Conservation (phyloP, 2,329 filamentous ascomycete genomes). For the Cryphonectria carpinicola region DNA sequence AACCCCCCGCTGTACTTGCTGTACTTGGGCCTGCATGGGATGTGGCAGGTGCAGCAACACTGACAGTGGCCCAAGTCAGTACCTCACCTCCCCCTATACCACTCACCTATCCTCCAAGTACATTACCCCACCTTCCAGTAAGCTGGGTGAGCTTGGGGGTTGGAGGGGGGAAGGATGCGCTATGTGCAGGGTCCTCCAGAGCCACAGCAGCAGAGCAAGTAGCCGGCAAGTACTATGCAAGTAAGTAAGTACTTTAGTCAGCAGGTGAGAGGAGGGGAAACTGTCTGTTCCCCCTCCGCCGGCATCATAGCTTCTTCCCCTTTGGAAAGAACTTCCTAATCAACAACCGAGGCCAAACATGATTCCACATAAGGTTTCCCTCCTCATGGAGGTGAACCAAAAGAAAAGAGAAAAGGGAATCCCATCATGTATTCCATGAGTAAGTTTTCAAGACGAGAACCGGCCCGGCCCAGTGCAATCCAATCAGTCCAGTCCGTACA, state of each 20-base stretch:
- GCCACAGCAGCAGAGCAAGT: no score
- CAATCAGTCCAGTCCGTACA: background rate
- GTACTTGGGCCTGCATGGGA: no score
- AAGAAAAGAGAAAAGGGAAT: no score
- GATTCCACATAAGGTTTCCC: background rate
- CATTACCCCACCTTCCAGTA: background rate
- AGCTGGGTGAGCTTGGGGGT: background rate
- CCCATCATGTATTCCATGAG: background rate
- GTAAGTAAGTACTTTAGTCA: no score
- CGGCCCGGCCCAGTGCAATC: background rate
- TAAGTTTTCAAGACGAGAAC: background rate
- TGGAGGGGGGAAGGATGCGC: no score
- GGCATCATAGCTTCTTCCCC: no score
- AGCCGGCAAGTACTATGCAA: no score
- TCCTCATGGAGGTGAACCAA: background rate
- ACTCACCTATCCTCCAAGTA: background rate
- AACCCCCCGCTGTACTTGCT: background rate
- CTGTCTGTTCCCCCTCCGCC: no score
- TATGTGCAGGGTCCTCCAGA: no score
- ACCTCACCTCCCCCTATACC: background rate
- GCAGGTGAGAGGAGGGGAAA: no score
- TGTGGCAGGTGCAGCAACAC: background rate
- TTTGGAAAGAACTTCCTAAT: background rate
- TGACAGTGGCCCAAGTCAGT: background rate
- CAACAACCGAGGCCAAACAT: background rate